A percentile compares a stretch with the other conserved stretches of the same genome.
Conservation (phyloP, 2,329 filamentous ascomycete species). For the Chrysoporthe puriensis region DNA sequence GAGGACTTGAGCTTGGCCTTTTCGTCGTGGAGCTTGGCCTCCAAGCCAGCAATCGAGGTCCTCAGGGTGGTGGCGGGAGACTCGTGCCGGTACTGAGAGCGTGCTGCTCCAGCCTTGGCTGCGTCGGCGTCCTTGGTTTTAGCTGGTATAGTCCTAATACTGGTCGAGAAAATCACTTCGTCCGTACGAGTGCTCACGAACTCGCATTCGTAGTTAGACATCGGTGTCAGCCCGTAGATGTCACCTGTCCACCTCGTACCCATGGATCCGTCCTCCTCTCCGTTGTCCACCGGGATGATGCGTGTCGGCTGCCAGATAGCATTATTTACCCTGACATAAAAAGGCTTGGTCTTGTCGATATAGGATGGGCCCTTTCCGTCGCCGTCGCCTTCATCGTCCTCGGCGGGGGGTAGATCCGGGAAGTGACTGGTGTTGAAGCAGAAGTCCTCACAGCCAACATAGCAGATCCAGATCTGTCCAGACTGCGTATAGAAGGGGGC, state of each 20-base stretch:
- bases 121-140: conserved; percentile 46
- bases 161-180: conserved; percentile 70
- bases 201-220: conserved; percentile 78
- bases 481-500: conserved; percentile 72
- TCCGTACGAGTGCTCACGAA: conserved; percentile 71
- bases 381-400: conserved; percentile 41
- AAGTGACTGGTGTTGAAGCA: conserved; percentile 75
- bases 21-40: conserved; percentile 71
- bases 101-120: conserved; percentile 50
- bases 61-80: conserved; percentile 77
- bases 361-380: conserved; percentile 47
- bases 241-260: conserved; percentile 70
- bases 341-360: conserved; percentile 72
- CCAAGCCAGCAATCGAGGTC: conserved; percentile 74
- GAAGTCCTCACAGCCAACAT: conserved; percentile 77
- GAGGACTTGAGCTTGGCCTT: conserved; percentile 69
- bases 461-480: conserved; percentile 79
- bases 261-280: conserved; percentile 40
- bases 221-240: conserved; percentile 69
- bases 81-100: conserved; percentile 67
- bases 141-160: conserved; percentile 67
- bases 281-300: conserved; percentile 57
- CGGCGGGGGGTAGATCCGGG: conserved; percentile 22
- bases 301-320: conserved; percentile 79
- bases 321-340: conserved; percentile 78